Evolutionary conservation across 805 yeast species (phyloP), one percentile per base, ranked within the genome.

Genomic region (Saturnispora mendoncae): DNA sequence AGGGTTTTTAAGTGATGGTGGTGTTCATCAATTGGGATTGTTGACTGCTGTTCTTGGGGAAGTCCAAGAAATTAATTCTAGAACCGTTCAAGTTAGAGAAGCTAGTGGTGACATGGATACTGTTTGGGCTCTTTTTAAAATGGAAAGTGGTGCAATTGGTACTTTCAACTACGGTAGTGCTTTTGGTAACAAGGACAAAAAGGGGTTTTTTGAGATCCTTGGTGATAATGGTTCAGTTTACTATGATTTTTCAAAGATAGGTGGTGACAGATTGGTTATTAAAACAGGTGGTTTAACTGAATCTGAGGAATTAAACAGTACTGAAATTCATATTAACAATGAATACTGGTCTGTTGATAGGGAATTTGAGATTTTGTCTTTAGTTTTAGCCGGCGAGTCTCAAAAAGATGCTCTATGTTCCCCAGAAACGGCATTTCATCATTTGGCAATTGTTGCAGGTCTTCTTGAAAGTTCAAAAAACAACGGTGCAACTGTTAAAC

Each of bases 11-110:
- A 80, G 90, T 44, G 97, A 90, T 55, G 97, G 96, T 55, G 97
- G 97, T 58, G 97, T 90, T 19, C 97, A 90, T 63, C 97, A 88
- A 61, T 66, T 88, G 59, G 95, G 95, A 3, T 65, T 86, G 29
- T 71, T 88, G 49, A 86, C 95, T 7, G 85, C 77, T 45, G 77
- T 86, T 15, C 67, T 90, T 41, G 97, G 97, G 40, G 67, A 69
- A 19, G 80, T 86, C 13, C 76, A 72, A 37, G 61, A 78, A 6
- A 76, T 88, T 29, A 73, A 84, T 41, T 96, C 87, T 8, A 72
- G 73, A 50, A 80, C 96, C 12, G 76, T 68, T 46, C 96, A 87
- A 64, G 71, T 84, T 37, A 74, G 87, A 56, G 67, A 78, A 54
- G 74, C 72, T 52, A 78, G 90, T 45, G 97, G 97, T 27, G 71